Evolutionary conservation across 192 early-diverging fungal species (phyloP).

Genomic region (Phlyctochytrium arcticum): DNA sequence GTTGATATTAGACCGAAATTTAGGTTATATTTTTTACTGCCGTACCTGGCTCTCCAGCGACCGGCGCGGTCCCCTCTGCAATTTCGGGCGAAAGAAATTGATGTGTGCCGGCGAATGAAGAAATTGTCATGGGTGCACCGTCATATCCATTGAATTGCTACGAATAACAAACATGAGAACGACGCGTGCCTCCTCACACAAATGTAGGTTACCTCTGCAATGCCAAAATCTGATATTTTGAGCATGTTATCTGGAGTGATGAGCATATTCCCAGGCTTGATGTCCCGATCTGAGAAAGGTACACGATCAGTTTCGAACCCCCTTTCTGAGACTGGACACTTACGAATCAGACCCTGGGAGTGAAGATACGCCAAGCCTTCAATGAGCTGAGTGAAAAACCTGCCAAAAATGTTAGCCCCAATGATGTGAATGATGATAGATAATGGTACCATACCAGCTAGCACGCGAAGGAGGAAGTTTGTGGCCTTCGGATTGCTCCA

Average conservation of each 20-base stretch:
- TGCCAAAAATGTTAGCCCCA: neutral
- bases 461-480: constrained; percentile 33
- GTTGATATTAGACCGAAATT: too few relatives aligned
- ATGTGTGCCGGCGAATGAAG: constrained; percentile 55
- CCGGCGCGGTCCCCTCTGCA: constrained; percentile 30
- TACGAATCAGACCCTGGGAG: constrained; percentile 48
- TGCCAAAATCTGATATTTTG: constrained; percentile 57
- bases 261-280: constrained; percentile 53
- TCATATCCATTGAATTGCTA: constrained; percentile 49
- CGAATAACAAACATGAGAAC: neutral
- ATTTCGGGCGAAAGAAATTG: constrained; percentile 57
- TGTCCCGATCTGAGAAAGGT: constrained; percentile 60
- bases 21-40: too few relatives aligned
- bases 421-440: neutral
- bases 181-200: neutral
- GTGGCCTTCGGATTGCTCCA: constrained; percentile 40
- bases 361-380: constrained; percentile 52
- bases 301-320: too few relatives aligned
- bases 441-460: constrained; percentile 16
- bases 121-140: constrained; percentile 26
- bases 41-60: constrained; percentile 40
- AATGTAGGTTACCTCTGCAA: constrained; percentile 42
- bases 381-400: constrained; percentile 53
- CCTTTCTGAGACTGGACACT: too few relatives aligned
- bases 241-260: constrained; percentile 50